Base-by-base conservation (phyloP, 2,329 filamentous ascomycete genomes). In the Tothia fuscella region DNA sequence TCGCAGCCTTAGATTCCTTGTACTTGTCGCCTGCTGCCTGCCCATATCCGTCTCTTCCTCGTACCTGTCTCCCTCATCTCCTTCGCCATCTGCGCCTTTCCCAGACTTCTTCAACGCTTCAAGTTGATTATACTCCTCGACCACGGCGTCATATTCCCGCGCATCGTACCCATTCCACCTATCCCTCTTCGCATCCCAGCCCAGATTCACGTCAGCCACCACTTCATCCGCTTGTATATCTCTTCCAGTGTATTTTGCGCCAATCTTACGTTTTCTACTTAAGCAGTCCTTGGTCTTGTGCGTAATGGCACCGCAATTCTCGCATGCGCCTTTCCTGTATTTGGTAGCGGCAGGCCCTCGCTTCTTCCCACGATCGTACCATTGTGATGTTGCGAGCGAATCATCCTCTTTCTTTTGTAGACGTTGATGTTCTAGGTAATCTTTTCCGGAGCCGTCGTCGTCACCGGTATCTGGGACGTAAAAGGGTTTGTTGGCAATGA, bases 81-180 rank as follows among this genome's bases (percentile, higher is more conserved):
- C 69, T 2, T 70, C 57, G 10, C 48, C 43, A n/a, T 57, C 71
- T 47, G 68, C 57, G 2, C 45, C 56, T 17, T 59, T 54, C 3
- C 52, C 53, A 13, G 61, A 62, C 48, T 65, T 65, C 52, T 72
- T 79, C 47, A 95, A 65, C 49, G 81, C 76, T 57, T 95, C 89
- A 59, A 95, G 67, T 56, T 89, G 76, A 48, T 91, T 80, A 60
- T 83, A 94, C 52, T 94, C 85, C 38, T 93, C 79, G 30, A 96
- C 78, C n/a, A 96, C 84, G 46, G 76, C 71, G 46, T 76, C 72
- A 58, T 94, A 31, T 60, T 96, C 84, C 49, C 75, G 77, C 1
- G 87, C 69, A 58, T 96, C 88, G 61, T 93, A 98, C n/a, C 89
- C 89, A 57, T 95, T 95, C 89, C 91, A 98, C 32, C 89, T 77